Percentiles rank a stretch among this genome's conserved stretches.
phyloP scores from a whole-genome alignment of 371 early-diverging fungal species.

The Lichtheimia hyalospora region DNA sequence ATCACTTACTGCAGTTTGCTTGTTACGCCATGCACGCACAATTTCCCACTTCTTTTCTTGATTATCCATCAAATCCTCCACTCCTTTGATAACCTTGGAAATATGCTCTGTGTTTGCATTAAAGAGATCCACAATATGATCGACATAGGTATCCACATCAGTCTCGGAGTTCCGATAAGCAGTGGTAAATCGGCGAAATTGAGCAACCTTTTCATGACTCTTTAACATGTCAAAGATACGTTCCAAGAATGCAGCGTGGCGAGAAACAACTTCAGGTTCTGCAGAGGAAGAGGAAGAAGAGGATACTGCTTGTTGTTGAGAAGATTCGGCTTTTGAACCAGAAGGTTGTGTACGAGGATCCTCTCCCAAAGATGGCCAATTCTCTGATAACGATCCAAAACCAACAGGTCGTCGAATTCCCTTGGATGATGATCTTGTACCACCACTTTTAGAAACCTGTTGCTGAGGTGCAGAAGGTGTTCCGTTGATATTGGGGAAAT shows the following conservation, averaged over 20 bases:
- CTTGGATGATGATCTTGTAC: constrained; percentile 11
- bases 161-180: constrained; percentile 54
- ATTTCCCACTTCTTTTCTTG: constrained; percentile 64
- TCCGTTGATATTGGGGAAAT: constrained; percentile 35
- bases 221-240: constrained; percentile 46
- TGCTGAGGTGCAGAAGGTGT: constrained; percentile 7
- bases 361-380: constrained; percentile 24
- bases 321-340: constrained; percentile 1
- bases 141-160: constrained; percentile 58
- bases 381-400: constrained; percentile 27
- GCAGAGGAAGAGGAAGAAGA: not conserved
- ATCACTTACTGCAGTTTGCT: constrained; percentile 51
- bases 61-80: constrained; percentile 54
- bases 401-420: constrained; percentile 28
- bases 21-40: constrained; percentile 72
- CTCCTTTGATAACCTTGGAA: constrained; percentile 52
- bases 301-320: not conserved
- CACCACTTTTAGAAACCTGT: constrained; percentile 13
- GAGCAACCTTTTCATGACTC: constrained; percentile 49
- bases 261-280: constrained; percentile 15
- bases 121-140: constrained; percentile 51
- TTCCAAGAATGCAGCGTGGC: constrained; percentile 47
- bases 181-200: constrained; percentile 61
- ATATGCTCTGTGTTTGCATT: constrained; percentile 41
- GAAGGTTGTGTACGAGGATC: constrained; percentile 1